phyloP scores from a whole-genome alignment of 179 eudicot genomes.

The Nepenthes alata region DNA sequence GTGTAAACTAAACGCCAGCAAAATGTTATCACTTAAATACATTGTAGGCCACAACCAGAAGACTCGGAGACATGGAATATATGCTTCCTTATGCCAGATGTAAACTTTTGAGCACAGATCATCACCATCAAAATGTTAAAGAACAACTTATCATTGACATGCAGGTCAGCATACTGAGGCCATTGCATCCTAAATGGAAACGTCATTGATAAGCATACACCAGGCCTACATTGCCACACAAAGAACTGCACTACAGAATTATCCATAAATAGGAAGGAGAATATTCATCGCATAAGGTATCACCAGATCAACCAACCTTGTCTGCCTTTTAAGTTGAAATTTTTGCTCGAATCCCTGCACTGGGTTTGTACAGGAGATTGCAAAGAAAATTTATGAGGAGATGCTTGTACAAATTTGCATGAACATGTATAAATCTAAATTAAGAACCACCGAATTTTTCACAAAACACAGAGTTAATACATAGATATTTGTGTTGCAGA shows the following conservation, averaged over 20 bases:
- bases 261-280: background rate
- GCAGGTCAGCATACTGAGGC: slow-evolving; percentile 91
- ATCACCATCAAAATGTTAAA: background rate
- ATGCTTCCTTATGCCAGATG: no score
- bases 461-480: background rate
- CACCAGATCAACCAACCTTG: slow-evolving; percentile 40
- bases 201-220: slow-evolving; percentile 98
- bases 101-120: no score
- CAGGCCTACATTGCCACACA: slow-evolving; percentile 47
- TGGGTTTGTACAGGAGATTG: slow-evolving; percentile 58
- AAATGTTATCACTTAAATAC: no score
- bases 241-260: background rate
- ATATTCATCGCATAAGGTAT: no score
- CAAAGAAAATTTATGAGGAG: slow-evolving; percentile 2
- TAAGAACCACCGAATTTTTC: no score
- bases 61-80: no score
- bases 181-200: slow-evolving; percentile 97
- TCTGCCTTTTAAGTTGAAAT: slow-evolving; percentile 75
- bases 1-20: no score
- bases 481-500: no score
- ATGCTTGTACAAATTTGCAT: background rate
- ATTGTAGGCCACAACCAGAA: no score
- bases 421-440: background rate
- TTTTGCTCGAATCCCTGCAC: slow-evolving; percentile 67
- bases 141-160: slow-evolving; percentile 66